Conservation (phyloP, 768 basidiomycete species). For the Tremella yokohamensis region DNA sequence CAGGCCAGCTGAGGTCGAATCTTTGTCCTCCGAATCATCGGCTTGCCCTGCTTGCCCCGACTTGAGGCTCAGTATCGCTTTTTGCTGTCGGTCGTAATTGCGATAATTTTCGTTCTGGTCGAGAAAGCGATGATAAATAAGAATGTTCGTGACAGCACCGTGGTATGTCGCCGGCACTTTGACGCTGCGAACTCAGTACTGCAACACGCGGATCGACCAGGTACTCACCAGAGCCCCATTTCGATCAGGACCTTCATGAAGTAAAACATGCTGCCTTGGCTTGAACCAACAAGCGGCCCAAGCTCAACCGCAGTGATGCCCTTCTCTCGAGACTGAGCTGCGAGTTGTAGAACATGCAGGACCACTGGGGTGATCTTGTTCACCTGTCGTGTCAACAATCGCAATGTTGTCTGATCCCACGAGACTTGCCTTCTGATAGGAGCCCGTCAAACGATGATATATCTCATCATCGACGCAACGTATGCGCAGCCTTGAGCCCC, state of each 20-base stretch:
- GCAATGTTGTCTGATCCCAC: not conserved
- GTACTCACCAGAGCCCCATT: constrained; percentile 31
- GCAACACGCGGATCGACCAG: not conserved
- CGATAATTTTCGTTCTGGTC: constrained; percentile 33
- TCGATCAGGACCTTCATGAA: constrained; percentile 36
- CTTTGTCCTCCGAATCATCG: constrained; percentile 12
- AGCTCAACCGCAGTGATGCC: constrained; percentile 44
- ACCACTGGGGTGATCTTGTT: constrained; percentile 27
- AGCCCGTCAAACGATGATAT: constrained; percentile 38
- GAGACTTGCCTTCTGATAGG: constrained; percentile 33
- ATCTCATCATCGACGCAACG: constrained; percentile 39
- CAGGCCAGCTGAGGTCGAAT: constrained; percentile 1
- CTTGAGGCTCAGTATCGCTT: not conserved
- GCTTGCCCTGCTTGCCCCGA: not conserved
- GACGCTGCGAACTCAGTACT: constrained; percentile 22
- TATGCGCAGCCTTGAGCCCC: constrained; percentile 37
- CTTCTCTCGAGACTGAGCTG: constrained; percentile 34
- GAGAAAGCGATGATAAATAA: constrained; percentile 35
- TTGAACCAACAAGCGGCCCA: constrained; percentile 36
- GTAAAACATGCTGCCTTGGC: constrained; percentile 40
- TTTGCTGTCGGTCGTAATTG: constrained; percentile 16
- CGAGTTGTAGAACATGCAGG: constrained; percentile 35
- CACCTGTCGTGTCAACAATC: not conserved
- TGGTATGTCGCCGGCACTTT: constrained; percentile 33
- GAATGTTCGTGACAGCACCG: constrained; percentile 32